These are phyloP conservation scores for Pilaira anomala DNA, from an alignment of 192 early-diverging fungal species.

Conservation along the genomic window DNA sequence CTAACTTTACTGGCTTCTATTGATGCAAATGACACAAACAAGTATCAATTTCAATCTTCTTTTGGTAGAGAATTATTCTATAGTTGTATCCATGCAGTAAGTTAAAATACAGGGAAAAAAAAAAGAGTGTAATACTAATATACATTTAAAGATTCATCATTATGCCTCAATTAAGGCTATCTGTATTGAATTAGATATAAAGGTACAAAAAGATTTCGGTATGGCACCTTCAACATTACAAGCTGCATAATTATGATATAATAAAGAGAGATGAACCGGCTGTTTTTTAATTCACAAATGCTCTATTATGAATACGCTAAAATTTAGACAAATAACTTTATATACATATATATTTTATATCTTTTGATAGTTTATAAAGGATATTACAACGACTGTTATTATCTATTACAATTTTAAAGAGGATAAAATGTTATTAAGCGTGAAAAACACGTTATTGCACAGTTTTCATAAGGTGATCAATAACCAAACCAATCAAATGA, in stretches of 20 bases:
- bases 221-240: constrained; percentile 51
- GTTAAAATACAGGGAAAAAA: not conserved
- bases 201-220: constrained; percentile 45
- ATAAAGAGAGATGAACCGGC: no score
- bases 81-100: constrained; percentile 59
- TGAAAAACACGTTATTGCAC: no score
- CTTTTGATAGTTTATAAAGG: no score
- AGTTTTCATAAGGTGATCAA: no score
- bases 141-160: constrained; percentile 48
- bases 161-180: constrained; percentile 58
- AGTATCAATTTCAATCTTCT: constrained; percentile 35
- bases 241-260: not conserved
- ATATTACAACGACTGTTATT: no score
- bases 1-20: constrained; percentile 44
- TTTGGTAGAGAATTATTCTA: constrained; percentile 59
- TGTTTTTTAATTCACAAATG: no score
- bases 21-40: constrained; percentile 32
- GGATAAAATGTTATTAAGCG: no score
- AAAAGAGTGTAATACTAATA: not conserved
- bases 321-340: no score
- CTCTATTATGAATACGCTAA: no score
- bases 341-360: no score
- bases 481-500: no score
- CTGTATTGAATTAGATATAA: constrained; percentile 45
- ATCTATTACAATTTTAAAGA: no score